Base-by-base conservation (phyloP, 345 rosid genomes). In the Dipteronia sinensis region DNA sequence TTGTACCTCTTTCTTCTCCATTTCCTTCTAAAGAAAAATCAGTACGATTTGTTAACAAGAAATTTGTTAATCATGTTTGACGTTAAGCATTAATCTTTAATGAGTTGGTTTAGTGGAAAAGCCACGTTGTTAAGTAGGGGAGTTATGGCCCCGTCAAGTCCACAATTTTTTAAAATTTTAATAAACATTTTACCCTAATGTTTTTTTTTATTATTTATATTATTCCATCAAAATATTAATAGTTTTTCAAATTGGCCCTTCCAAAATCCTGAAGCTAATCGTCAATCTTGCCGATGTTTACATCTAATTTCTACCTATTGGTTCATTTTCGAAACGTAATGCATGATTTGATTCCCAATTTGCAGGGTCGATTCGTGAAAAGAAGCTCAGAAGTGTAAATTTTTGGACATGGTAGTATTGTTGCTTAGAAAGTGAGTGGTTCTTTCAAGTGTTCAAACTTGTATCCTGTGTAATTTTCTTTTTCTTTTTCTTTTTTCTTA, bases 321-420 rank as follows among this genome's bases (percentile, higher is more conserved):
- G 11, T 71, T 53, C 7, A 27, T 6, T 8, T 53, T 29, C 22
- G 17, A 19, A 71, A 17, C 12, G 0, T 56, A 34, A 34, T 72
- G 6, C 2, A 58, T 72, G 13, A 38, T 20, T 58, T 56, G 25
- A 72, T 44, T 25, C 10, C 1, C 3, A 10, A 17, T 75, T 77
- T 58, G 75, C 87, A 89, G 95, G 95, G 93, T 49, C 85, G 93
- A 72, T 91, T 91, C 55, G 95, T 91, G 75, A 85, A 88, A 85
- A 86, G 88, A 72, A 81, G 59, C 20, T 86, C 78, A 46, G 81
- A 20, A 11, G 47, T 42, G 67, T 79, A 71, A 10, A 62, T 19
- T 22, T 56, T 65, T 34, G 71, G 20, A 49, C 31, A 65, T 49
- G 65, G 12, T 65, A 46, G 10, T 9, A 46, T n/a, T 65, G 51